A percentile compares a stretch with the other conserved stretches of the same genome.
These are phyloP conservation scores for Nakazawaea molendinolei DNA, from an alignment of 805 yeast genomes.

Conservation along the genomic window DNA sequence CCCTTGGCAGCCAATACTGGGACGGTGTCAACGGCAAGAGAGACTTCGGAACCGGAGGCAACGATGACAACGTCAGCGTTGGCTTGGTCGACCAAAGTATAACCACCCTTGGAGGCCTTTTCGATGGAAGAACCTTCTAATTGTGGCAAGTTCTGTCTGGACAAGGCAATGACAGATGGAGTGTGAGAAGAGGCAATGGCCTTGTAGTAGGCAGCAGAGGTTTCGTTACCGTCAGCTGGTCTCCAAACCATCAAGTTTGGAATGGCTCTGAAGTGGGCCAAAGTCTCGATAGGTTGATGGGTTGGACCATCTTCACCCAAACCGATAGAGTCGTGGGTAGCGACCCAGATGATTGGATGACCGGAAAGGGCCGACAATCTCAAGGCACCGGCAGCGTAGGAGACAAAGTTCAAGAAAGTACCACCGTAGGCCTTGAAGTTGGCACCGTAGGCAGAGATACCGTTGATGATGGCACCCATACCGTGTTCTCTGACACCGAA, in stretches of 20 bases:
- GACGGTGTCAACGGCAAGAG: conserved; percentile 75
- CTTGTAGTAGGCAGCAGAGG: conserved; percentile 71
- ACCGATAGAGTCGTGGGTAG: conserved; percentile 87
- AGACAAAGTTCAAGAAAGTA: conserved; percentile 90
- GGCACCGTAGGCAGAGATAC: conserved; percentile 87
- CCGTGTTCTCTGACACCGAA: conserved; percentile 99
- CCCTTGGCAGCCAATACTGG: conserved; percentile 63
- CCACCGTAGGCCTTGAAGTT: conserved; percentile 91
- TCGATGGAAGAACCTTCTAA: conserved; percentile 88
- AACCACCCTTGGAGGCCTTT: conserved; percentile 94
- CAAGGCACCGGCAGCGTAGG: conserved; percentile 81
- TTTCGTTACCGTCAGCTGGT: conserved; percentile 91
- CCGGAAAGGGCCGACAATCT: conserved; percentile 81
- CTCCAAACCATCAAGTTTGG: conserved; percentile 86
- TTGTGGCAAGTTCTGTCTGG: conserved; percentile 90
- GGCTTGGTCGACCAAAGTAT: conserved; percentile 57
- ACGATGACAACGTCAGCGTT: conserved; percentile 70
- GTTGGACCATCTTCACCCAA: conserved; percentile 93
- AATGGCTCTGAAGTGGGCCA: conserved; percentile 78
- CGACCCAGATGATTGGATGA: conserved; percentile 80
- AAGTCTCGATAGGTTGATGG: conserved; percentile 86
- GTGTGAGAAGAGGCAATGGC: conserved; percentile 57
- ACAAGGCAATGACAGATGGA: conserved; percentile 69
- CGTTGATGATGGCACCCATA: conserved; percentile 98
- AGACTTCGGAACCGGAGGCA: conserved; percentile 94